Percentiles rank a stretch among this genome's conserved stretches.
phyloP scores from a whole-genome alignment of 2,329 filamentous ascomycete genomes.

The Calonectria fujianensis region DNA sequence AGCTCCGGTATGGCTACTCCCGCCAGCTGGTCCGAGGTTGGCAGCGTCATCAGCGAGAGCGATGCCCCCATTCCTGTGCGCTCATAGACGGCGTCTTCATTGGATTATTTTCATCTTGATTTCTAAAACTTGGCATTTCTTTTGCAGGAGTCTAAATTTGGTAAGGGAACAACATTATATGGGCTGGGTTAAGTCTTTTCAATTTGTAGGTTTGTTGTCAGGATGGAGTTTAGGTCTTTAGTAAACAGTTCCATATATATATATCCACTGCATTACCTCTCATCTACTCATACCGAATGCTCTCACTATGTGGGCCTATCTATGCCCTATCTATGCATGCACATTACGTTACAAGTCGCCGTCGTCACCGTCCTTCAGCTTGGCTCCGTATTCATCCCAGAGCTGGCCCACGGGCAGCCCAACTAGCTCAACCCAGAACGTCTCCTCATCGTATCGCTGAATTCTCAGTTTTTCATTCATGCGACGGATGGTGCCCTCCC shows the following conservation, averaged over 20 bases:
- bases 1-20: conserved; percentile 77
- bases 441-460: conserved; percentile 77
- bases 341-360: conserved; percentile 3
- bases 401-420: conserved; percentile 80
- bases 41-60: conserved; percentile 76
- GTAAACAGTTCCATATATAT: conserved; percentile 46
- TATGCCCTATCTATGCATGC: not conserved
- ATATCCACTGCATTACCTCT: conserved; percentile 48
- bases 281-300: not conserved
- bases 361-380: conserved; percentile 43
- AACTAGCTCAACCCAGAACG: conserved; percentile 81
- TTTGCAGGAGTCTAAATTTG: conserved; percentile 30
- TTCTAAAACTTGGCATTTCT: conserved; percentile 24
- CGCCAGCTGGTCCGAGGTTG: conserved; percentile 79
- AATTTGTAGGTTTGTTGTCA: conserved; percentile 31
- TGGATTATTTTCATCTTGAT: conserved; percentile 2
- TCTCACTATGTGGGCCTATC: not conserved
- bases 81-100: conserved; percentile 48
- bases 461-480: conserved; percentile 81
- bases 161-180: conserved; percentile 37
- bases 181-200: conserved; percentile 13
- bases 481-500: conserved; percentile 74
- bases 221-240: conserved; percentile 45
- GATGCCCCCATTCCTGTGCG: conserved; percentile 62
- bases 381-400: conserved; percentile 82